phyloP scores from a whole-genome alignment of 495 filamentous ascomycete genomes.

The Daldinia decipiens region DNA sequence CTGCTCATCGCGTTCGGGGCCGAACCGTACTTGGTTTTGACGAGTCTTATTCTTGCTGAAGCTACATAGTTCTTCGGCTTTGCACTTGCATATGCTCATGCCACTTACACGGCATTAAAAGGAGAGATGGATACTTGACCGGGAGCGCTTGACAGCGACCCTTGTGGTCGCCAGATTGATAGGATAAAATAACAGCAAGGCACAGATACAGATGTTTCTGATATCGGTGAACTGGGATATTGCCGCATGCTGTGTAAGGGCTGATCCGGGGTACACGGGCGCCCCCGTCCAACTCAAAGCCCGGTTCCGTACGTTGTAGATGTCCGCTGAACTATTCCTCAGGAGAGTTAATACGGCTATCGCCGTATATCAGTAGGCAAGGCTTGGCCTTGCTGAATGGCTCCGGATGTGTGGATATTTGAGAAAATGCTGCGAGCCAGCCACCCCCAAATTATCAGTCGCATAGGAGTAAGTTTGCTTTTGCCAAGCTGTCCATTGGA shows the following conservation, averaged over 20 bases:
- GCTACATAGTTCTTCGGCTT: not conserved
- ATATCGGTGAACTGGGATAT: slow-evolving; percentile 5
- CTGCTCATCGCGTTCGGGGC: slow-evolving; percentile 31
- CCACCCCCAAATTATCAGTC: slow-evolving; percentile 6
- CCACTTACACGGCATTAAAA: not conserved
- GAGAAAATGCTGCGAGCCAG: slow-evolving; percentile 3
- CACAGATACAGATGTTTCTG: not conserved
- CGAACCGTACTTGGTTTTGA: slow-evolving; percentile 16
- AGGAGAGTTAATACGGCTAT: not conserved
- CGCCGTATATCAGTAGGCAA: not conserved
- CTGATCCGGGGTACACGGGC: slow-evolving; percentile 23
- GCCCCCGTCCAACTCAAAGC: slow-evolving; percentile 20
- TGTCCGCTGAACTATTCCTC: not conserved
- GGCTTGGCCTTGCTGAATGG: not conserved
- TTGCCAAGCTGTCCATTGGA: not conserved
- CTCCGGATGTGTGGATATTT: not conserved
- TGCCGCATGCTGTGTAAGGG: slow-evolving; percentile 3
- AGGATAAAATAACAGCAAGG: not conserved
- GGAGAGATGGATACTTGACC: not conserved
- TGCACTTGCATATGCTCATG: slow-evolving; percentile 3
- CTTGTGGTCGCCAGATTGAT: not conserved
- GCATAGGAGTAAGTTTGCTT: slow-evolving; percentile 16
- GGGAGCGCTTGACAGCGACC: not conserved
- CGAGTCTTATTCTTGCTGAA: slow-evolving; percentile 1
- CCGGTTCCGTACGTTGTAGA: slow-evolving; percentile 10